Base-by-base conservation (phyloP, 78 protist species). In the Planoprotostelium fungivorum region DNA sequence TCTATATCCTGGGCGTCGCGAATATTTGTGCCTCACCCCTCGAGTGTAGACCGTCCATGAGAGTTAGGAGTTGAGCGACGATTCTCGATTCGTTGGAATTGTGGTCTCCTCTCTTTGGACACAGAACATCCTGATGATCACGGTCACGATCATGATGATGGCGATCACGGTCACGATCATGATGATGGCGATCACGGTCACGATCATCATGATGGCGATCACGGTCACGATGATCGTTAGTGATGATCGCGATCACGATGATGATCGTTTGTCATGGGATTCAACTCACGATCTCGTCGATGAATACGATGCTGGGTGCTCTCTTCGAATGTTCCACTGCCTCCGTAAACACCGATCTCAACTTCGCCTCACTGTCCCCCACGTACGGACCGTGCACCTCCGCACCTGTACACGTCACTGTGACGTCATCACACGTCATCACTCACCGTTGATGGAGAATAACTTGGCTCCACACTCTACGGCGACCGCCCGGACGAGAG, bases 381-480 rank as follows among this genome's bases (percentile, higher is more conserved):
- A 93, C 5, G 63, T 93, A 93, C 0, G 83, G n/a, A 35, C 95
- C 95, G 63, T 83, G 35, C 34, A 90, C 86, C 88, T 89, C 88
- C 0, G 92, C 73, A 51, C 92, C 92, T 1, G 95, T 51, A n/a
- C n/a, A n/a, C n/a, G 5, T 51, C 73, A 51, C 16, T 16, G 16
- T 51, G 31, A 51, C 16, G 5, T 51, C 31, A 51, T 5, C 5
- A 5, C 73, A 51, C 31, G 31, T 51, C 31, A 25, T 25, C 73
- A 51, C 73, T 5, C 63, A 1, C 99, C 99, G 97, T 99, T 99
- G 97, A 99, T 98, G 63, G 97, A 91, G 93, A 98, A 97, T 98
- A 99, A 97, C 96, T 98, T 97, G 31, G 99, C 99, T 31, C 99
- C 99, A 29, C 99, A 99, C 93, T 98, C 99, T 90, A 98, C 97